Evolutionary conservation across 108 stramenopile species (phyloP), one percentile per base, ranked within the genome.

Genomic region (Epithemia pelagica): DNA sequence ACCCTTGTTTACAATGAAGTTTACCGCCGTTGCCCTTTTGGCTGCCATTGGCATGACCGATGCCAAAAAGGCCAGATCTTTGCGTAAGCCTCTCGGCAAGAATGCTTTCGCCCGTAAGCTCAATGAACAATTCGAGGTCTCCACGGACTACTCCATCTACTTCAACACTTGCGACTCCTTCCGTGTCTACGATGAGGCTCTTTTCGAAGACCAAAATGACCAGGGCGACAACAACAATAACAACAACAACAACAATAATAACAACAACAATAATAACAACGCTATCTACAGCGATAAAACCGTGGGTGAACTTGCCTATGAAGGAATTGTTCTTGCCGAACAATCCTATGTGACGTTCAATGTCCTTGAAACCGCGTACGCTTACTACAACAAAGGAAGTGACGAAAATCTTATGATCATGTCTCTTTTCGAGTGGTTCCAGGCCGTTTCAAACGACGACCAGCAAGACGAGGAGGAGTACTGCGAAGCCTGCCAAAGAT

Each of bases 271-370:
- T n/a, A n/a, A n/a, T n/a, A n/a, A n/a, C n/a, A n/a, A n/a, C n/a
- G n/a, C n/a, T n/a, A n/a, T n/a, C n/a, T n/a, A n/a, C n/a, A n/a
- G n/a, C n/a, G n/a, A n/a, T n/a, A n/a, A n/a, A n/a, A n/a, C n/a
- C 32, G 31, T 81, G 0, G 23, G 76, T 37, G 59, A 51, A 15
- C 68, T 74, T 56, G 65, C 66, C 7, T 26, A 59, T 24, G 31
- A 28, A 29, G 83, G 79, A 29, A 15, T 69, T 7, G 52, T 82
- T 52, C 54, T 78, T 0, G 62, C 83, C 21, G 74, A 78, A 28
- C 82, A 82, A 66, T 80, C 78, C 18, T 84, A 78, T 67, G 78
- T 87, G 24, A 22, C 82, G 15, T 87, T 87, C 71, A 74, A 84
- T 58, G 74, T 80, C 5, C 82, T 83, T 66, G 31, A 82, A 58